Percentiles rank a stretch among this genome's conserved stretches.
These are phyloP conservation scores for Hypoxylon sp. DNA, from an alignment of 2,329 filamentous ascomycete genomes.

Conservation along the genomic window DNA sequence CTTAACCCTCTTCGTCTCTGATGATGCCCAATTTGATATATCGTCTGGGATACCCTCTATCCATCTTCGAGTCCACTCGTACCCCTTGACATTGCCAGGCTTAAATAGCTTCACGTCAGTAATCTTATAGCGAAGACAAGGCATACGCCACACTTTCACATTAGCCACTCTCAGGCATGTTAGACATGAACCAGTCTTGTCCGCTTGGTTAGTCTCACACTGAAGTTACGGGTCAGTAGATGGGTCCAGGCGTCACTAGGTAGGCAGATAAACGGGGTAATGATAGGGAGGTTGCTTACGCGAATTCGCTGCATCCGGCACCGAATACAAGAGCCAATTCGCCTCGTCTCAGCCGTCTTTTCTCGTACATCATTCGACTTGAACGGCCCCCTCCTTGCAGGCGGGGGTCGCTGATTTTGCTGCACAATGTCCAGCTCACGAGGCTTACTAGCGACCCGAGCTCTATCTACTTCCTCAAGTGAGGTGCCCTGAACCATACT, in stretches of 20 bases:
- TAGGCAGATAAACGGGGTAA: slow-evolving; percentile 11
- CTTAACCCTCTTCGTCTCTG: slow-evolving; percentile 64
- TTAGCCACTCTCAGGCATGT: slow-evolving; percentile 68
- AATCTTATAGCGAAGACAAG: slow-evolving; percentile 73
- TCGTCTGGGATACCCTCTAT: slow-evolving; percentile 68
- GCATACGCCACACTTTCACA: slow-evolving; percentile 67
- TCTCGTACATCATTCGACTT: slow-evolving; percentile 66
- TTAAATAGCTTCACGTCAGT: slow-evolving; percentile 72
- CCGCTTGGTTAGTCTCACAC: slow-evolving; percentile 67
- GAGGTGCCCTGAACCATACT: slow-evolving; percentile 31
- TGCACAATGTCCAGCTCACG: slow-evolving; percentile 55
- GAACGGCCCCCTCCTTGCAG: slow-evolving; percentile 67
- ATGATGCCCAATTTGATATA: slow-evolving; percentile 69
- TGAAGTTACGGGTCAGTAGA: slow-evolving; percentile 51
- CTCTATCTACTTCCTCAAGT: slow-evolving; percentile 43
- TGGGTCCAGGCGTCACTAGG: slow-evolving; percentile 1
- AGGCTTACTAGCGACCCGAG: slow-evolving; percentile 38
- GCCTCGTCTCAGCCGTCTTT: slow-evolving; percentile 70
- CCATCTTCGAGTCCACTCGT: slow-evolving; percentile 73
- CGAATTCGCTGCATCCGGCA: slow-evolving; percentile 75
- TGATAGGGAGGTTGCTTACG: slow-evolving; percentile 58
- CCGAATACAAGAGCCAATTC: slow-evolving; percentile 71
- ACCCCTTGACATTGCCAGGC: slow-evolving; percentile 69
- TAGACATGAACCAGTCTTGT: slow-evolving; percentile 65
- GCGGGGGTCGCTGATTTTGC: slow-evolving; percentile 55